Evolutionary conservation across 2,329 filamentous ascomycete species (phyloP).

Genomic region (Nothophoma quercina): DNA sequence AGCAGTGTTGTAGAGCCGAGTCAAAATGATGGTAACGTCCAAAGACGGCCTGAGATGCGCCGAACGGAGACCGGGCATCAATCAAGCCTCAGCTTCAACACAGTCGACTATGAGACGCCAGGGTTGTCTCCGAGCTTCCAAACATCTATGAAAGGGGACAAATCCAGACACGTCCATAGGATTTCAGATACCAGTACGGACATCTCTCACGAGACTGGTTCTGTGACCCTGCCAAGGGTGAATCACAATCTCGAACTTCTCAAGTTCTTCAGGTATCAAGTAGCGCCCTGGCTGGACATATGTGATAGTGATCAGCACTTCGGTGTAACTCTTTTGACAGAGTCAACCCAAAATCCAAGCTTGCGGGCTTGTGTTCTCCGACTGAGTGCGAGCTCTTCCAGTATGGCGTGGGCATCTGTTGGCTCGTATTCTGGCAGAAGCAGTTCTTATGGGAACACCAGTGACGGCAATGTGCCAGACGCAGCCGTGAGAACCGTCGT

Average conservation of each 20-base stretch:
- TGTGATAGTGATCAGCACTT: conserved; percentile 63
- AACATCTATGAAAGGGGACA: too few relatives aligned
- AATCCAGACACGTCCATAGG: too few relatives aligned
- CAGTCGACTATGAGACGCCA: not conserved
- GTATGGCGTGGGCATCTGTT: not conserved
- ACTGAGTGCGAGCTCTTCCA: not conserved
- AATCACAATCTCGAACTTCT: conserved; percentile 46
- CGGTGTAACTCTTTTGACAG: conserved; percentile 58
- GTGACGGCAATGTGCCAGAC: not conserved
- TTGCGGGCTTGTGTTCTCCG: conserved; percentile 35
- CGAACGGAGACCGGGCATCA: not conserved
- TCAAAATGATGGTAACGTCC: not conserved
- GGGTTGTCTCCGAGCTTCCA: not conserved
- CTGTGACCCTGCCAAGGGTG: too few relatives aligned
- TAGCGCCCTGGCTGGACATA: conserved; percentile 66
- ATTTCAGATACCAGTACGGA: too few relatives aligned
- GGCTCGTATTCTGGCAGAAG: not conserved
- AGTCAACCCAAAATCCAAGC: conserved; percentile 55
- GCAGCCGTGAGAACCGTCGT: not conserved
- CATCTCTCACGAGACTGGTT: too few relatives aligned
- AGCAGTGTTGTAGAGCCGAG: not conserved
- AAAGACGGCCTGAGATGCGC: not conserved
- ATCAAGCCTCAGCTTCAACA: not conserved
- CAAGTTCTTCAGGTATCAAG: conserved; percentile 59
- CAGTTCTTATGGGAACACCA: too few relatives aligned